Evolutionary conservation across 768 basidiomycete genomes (phyloP), one percentile per base, ranked within the genome.

Genomic region (Termitomyces eurrhizus): DNA sequence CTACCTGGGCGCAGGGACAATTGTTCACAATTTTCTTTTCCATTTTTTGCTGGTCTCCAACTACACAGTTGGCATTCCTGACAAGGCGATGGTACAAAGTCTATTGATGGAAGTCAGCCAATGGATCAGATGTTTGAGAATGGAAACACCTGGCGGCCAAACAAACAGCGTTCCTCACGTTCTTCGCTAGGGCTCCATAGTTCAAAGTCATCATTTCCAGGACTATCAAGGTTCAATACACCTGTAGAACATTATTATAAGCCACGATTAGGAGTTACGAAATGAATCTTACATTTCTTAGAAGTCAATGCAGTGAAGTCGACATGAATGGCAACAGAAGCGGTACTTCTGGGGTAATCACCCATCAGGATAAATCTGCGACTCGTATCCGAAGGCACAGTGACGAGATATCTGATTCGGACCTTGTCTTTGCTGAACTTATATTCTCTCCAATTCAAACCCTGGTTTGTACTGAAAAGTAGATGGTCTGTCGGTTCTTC

Each of bases 161-260:
- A 99, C 32, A 98, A 75, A 74, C 97, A 99, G 8, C 78, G 77
- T 68, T 98, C 95, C 37, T 82, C 76, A n/a, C 97, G 85, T 50
- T 87, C 87, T 68, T 95, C 90, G 60, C 91, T 92, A 0, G 96
- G 97, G 69, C 90, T 94, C 97, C 97, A 98, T 1, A 97, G 75
- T 70, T 98, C 95, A 69, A 98, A 98, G 75, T 99, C 97, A 69
- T 98, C 95, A 42, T 88, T 76, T 18, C 80, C 81, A 7, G 95
- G 88, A 67, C 97, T 76, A 1, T 93, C 82, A 5, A 82, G 54
- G 61, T 81, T 83, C 50, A 95, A 74, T 1, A 78, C 74, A 72
- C 95, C 95, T 96, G 62, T 1, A 63, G 14, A 41, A 16, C 33
- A 29, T 59, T 11, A 62, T 68, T 49, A 59, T 29, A 61, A 7